phyloP scores from a whole-genome alignment of 2,329 filamentous ascomycete genomes.

The Botryosphaeria agaves region DNA sequence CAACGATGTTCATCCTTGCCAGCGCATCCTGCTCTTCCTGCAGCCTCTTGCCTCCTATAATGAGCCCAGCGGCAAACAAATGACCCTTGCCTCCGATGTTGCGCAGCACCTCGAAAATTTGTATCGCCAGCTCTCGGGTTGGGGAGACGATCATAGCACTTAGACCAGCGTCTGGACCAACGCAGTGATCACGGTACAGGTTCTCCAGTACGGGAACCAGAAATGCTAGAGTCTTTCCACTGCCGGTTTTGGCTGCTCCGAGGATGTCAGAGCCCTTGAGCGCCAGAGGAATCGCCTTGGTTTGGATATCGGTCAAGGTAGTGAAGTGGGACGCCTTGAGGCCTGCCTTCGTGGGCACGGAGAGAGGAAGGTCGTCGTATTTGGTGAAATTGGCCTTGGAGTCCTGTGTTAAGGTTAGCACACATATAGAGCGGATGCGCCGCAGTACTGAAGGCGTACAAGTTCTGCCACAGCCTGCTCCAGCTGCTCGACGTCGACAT shows the following conservation, averaged over 20 bases:
- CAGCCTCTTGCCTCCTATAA: slow-evolving; percentile 85
- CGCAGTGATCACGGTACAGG: slow-evolving; percentile 75
- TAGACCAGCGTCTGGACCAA: slow-evolving; percentile 68
- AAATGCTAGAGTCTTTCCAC: slow-evolving; percentile 89
- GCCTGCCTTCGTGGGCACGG: slow-evolving; percentile 58
- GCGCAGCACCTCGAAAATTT: slow-evolving; percentile 87
- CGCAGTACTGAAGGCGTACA: slow-evolving; percentile 10
- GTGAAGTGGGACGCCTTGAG: slow-evolving; percentile 80
- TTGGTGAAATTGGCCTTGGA: slow-evolving; percentile 41
- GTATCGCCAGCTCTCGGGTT: slow-evolving; percentile 85
- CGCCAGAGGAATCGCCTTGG: slow-evolving; percentile 71
- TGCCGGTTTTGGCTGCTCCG: slow-evolving; percentile 87
- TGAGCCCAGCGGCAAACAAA: slow-evolving; percentile 75
- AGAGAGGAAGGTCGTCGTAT: slow-evolving; percentile 78
- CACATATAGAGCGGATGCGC: neutral
- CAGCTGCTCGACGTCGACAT: slow-evolving; percentile 29
- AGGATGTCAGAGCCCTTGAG: slow-evolving; percentile 78
- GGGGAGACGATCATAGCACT: slow-evolving; percentile 87
- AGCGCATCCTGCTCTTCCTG: slow-evolving; percentile 76
- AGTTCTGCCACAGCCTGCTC: slow-evolving; percentile 25
- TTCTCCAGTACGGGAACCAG: slow-evolving; percentile 84
- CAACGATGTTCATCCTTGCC: slow-evolving; percentile 86
- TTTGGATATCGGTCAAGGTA: slow-evolving; percentile 79
- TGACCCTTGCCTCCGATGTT: slow-evolving; percentile 76
- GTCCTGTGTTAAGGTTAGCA: slow-evolving; percentile 32